A percentile compares a stretch with the other conserved stretches of the same genome.
phyloP scores from a whole-genome alignment of 257 asterid species.

The Solanum corneliomulleri region DNA sequence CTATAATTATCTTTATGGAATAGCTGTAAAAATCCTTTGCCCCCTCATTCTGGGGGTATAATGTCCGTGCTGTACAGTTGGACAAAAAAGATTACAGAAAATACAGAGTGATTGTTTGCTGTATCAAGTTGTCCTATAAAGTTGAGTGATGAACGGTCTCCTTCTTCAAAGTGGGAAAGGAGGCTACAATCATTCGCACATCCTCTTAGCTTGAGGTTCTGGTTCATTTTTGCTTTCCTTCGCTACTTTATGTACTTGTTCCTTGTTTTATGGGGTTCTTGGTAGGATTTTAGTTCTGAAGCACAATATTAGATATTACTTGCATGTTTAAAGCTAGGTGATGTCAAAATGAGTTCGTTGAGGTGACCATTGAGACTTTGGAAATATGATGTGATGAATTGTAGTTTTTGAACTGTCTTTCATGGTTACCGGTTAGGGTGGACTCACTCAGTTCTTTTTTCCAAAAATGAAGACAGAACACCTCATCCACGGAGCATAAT shows the following conservation, averaged over 20 bases:
- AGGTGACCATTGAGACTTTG: neutral
- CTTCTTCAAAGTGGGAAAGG: slow-evolving; percentile 13
- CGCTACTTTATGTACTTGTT: neutral
- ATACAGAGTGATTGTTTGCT: slow-evolving; percentile 10
- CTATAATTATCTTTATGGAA: neutral
- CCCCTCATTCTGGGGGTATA: neutral
- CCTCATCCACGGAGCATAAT: neutral
- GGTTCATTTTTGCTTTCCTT: neutral
- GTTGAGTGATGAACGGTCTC: slow-evolving; percentile 28
- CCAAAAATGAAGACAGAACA: neutral
- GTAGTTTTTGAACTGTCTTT: neutral
- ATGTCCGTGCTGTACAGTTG: neutral
- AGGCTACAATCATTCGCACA: slow-evolving; percentile 26
- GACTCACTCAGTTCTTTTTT: neutral
- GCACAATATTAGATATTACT: neutral
- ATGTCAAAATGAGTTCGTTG: neutral
- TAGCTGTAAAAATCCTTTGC: neutral
- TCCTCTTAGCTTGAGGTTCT: neutral
- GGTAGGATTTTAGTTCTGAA: neutral
- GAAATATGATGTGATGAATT: neutral
- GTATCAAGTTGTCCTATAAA: slow-evolving; percentile 11
- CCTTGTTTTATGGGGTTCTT: neutral
- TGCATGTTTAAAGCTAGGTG: neutral
- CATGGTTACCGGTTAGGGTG: neutral
- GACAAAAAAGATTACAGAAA: slow-evolving; percentile 12